A percentile compares a stretch with the other conserved stretches of the same genome.
Conservation (phyloP, 208 protist species). For the Crithidia sp. region DNA sequence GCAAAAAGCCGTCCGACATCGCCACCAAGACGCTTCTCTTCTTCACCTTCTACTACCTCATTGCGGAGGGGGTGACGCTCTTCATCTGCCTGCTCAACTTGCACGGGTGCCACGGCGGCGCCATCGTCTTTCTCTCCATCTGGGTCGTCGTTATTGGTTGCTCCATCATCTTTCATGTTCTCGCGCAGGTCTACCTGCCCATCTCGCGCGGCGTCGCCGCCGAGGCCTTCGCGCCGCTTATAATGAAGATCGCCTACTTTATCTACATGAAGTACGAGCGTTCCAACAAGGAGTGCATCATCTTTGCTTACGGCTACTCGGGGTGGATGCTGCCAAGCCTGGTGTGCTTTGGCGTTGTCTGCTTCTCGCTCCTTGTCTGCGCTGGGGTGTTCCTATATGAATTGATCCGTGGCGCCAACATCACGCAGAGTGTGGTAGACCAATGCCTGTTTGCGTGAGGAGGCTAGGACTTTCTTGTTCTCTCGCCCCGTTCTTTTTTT, state of each 20-base stretch:
- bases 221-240: constrained; percentile 32
- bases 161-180: constrained; percentile 31
- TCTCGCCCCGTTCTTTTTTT: background rate
- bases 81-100: constrained; percentile 52
- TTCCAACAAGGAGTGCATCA: constrained; percentile 18
- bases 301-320: constrained; percentile 33
- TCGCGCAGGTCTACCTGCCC: constrained; percentile 39
- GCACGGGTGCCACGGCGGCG: constrained; percentile 23
- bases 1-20: constrained; percentile 28
- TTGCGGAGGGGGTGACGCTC: constrained; percentile 29
- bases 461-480: background rate
- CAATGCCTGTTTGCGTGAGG: constrained; percentile 43
- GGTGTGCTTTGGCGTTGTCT: constrained; percentile 49
- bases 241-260: constrained; percentile 55
- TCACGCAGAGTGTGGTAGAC: constrained; percentile 43
- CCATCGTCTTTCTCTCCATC: constrained; percentile 39
- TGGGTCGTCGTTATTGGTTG: constrained; percentile 37
- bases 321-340: constrained; percentile 42
- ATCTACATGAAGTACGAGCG: constrained; percentile 18
- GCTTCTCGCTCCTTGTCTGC: constrained; percentile 46
- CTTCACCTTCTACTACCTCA: constrained; percentile 28
- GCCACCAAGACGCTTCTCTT: constrained; percentile 31
- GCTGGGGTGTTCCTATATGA: constrained; percentile 38
- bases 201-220: constrained; percentile 42
- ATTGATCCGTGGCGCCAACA: constrained; percentile 32